Conservation (phyloP, 495 filamentous ascomycete genomes). For the Aspergillus panamensis region DNA sequence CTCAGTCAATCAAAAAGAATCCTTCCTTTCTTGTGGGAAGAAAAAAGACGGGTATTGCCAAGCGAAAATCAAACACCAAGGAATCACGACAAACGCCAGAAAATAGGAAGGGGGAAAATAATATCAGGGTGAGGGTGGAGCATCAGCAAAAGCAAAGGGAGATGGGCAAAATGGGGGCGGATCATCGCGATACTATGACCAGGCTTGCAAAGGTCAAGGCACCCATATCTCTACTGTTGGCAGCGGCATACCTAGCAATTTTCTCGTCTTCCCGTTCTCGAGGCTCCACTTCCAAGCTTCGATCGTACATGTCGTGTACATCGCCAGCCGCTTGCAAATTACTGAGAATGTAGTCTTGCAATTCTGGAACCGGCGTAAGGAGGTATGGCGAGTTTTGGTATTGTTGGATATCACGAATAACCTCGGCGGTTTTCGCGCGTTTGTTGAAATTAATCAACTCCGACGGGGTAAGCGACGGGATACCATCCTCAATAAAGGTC, state of each 20-base stretch:
- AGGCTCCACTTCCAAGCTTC: slow-evolving; percentile 87
- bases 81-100: slow-evolving; percentile 20
- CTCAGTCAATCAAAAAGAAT: slow-evolving; percentile 17
- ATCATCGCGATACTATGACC: slow-evolving; percentile 37
- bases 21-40: slow-evolving; percentile 4
- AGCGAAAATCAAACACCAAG: slow-evolving; percentile 10
- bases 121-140: neutral
- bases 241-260: slow-evolving; percentile 66
- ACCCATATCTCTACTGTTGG: slow-evolving; percentile 36
- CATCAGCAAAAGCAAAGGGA: slow-evolving; percentile 11
- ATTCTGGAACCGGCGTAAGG: slow-evolving; percentile 79
- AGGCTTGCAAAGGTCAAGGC: slow-evolving; percentile 37
- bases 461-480: slow-evolving; percentile 90
- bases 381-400: slow-evolving; percentile 96
- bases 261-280: slow-evolving; percentile 95
- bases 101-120: neutral
- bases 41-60: slow-evolving; percentile 21
- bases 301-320: slow-evolving; percentile 98
- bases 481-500: slow-evolving; percentile 98
- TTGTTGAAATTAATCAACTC: slow-evolving; percentile 98
- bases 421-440: slow-evolving; percentile 94
- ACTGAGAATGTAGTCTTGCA: slow-evolving; percentile 94
- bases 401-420: slow-evolving; percentile 96
- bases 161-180: slow-evolving; percentile 13
- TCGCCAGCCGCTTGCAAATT: slow-evolving; percentile 93